These are phyloP conservation scores for Clausena lansium DNA, from an alignment of 345 rosid genomes.

Conservation along the genomic window DNA sequence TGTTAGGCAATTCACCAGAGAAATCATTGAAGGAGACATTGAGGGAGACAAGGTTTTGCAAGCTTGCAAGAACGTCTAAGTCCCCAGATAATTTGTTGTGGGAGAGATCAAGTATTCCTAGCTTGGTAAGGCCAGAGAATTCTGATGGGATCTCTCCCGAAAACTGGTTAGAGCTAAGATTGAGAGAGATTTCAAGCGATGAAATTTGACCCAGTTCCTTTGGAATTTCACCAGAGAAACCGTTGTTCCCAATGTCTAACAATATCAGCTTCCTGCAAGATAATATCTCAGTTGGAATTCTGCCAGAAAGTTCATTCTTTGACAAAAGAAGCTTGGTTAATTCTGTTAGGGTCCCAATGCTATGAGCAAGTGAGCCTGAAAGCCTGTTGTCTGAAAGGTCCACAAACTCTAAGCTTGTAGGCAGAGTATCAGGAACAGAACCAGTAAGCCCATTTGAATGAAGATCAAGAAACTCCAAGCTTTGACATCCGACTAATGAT, in stretches of 20 bases:
- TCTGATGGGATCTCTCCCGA: slow-evolving; percentile 66
- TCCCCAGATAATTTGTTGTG: slow-evolving; percentile 72
- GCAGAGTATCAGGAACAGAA: slow-evolving; percentile 60
- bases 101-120: slow-evolving; percentile 77
- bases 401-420: slow-evolving; percentile 58
- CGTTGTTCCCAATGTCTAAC: slow-evolving; percentile 70
- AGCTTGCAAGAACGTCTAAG: slow-evolving; percentile 54
- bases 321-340: slow-evolving; percentile 76
- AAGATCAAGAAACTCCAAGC: slow-evolving; percentile 70
- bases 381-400: slow-evolving; percentile 78
- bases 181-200: slow-evolving; percentile 77
- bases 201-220: slow-evolving; percentile 71
- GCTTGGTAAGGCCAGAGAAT: slow-evolving; percentile 68
- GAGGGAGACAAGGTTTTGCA: slow-evolving; percentile 85
- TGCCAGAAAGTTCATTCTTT: slow-evolving; percentile 64
- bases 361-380: slow-evolving; percentile 51
- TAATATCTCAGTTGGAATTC: slow-evolving; percentile 63
- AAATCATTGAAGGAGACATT: slow-evolving; percentile 89
- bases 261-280: slow-evolving; percentile 72
- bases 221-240: slow-evolving; percentile 75
- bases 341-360: slow-evolving; percentile 64
- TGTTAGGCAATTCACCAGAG: slow-evolving; percentile 82
- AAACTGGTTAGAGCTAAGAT: slow-evolving; percentile 78
- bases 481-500: slow-evolving; percentile 52
- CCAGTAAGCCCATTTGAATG: slow-evolving; percentile 79